These are phyloP conservation scores for Stygiomarasmius scandens DNA, from an alignment of 1,284 basidiomycete species.

Conservation along the genomic window DNA sequence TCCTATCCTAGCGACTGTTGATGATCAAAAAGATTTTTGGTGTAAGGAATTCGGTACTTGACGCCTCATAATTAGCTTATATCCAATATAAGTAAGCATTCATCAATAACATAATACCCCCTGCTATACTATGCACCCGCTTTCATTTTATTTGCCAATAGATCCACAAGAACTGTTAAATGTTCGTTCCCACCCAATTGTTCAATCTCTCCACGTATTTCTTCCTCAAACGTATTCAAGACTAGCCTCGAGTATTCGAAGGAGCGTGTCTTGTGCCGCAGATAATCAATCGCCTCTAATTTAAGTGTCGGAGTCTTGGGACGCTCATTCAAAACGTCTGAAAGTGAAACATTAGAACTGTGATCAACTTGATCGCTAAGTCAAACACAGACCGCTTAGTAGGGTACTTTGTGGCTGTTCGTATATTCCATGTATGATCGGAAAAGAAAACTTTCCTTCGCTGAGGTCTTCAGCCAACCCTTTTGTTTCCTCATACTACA, in stretches of 20 bases:
- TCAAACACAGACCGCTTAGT: constrained; percentile 52
- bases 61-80: no score
- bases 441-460: constrained; percentile 97
- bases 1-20: no score
- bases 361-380: constrained; percentile 52
- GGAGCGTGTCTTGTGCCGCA: constrained; percentile 65
- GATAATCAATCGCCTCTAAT: constrained; percentile 75
- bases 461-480: constrained; percentile 94
- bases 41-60: no score
- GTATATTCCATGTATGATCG: constrained; percentile 72
- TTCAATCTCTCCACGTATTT: not conserved
- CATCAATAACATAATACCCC: no score
- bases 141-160: no score
- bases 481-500: constrained; percentile 87
- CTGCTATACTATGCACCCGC: no score
- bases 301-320: constrained; percentile 82
- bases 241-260: constrained; percentile 71
- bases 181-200: constrained; percentile 50
- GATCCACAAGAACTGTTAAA: constrained; percentile 48
- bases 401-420: constrained; percentile 1
- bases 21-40: no score
- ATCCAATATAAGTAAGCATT: no score
- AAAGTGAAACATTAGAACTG: constrained; percentile 37
- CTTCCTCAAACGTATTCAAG: constrained; percentile 48
- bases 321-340: constrained; percentile 84